phyloP scores from a whole-genome alignment of 2,329 filamentous ascomycete species.

The Diatrype stigma region DNA sequence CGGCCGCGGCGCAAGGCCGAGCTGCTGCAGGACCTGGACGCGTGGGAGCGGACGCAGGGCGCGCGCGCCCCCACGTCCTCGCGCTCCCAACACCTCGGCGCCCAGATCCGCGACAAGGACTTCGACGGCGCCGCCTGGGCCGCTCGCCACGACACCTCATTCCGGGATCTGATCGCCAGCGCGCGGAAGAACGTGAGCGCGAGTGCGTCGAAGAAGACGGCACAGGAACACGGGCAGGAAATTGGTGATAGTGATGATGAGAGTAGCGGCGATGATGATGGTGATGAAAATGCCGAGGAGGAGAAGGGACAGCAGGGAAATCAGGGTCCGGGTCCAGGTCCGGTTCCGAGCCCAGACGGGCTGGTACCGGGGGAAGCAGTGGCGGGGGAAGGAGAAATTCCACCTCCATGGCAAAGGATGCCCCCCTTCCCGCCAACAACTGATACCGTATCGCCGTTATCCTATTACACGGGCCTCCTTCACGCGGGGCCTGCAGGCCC shows the following conservation, averaged over 20 bases:
- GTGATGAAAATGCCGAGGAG: too few species aligned
- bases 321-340: too few species aligned
- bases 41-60: slow-evolving; percentile 84
- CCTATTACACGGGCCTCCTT: too few species aligned
- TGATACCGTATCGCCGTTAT: too few species aligned
- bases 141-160: slow-evolving; percentile 66
- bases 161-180: slow-evolving; percentile 72
- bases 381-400: too few species aligned
- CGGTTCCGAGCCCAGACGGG: too few species aligned
- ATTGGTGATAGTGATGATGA: neutral
- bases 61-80: slow-evolving; percentile 44
- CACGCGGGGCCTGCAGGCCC: too few species aligned
- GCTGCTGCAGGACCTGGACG: slow-evolving; percentile 72
- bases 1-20: slow-evolving; percentile 66
- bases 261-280: too few species aligned
- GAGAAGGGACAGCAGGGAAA: too few species aligned
- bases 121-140: slow-evolving; percentile 81
- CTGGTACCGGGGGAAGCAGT: too few species aligned
- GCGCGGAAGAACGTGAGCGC: slow-evolving; percentile 64
- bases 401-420: too few species aligned
- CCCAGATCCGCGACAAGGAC: slow-evolving; percentile 75
- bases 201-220: slow-evolving; percentile 36
- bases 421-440: too few species aligned
- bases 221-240: slow-evolving; percentile 8
- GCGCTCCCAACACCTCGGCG: slow-evolving; percentile 33